A percentile compares a stretch with the other conserved stretches of the same genome.
Conservation (phyloP, 176 grass and related monocot genomes). For the Thinopyrum elongatum region DNA sequence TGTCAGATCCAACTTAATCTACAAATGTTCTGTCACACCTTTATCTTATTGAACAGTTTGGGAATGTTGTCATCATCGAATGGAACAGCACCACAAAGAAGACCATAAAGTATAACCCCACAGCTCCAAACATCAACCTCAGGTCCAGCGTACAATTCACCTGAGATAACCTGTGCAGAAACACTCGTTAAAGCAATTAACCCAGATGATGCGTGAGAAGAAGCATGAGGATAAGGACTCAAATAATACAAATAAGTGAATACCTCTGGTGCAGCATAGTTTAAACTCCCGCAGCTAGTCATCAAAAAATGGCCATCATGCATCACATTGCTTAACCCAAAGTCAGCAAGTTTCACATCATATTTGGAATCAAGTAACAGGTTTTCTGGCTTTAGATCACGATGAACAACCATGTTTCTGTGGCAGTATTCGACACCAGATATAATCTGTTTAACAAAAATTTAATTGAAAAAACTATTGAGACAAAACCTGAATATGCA, state of each 20-base stretch:
- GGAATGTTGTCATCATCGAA: slow-evolving; percentile 95
- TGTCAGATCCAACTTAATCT: neutral
- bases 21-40: slow-evolving; percentile 42
- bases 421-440: slow-evolving; percentile 94
- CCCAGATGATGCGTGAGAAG: neutral
- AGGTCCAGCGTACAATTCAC: slow-evolving; percentile 84
- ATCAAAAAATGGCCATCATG: slow-evolving; percentile 95
- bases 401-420: slow-evolving; percentile 96
- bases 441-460: slow-evolving; percentile 63
- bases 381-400: slow-evolving; percentile 91
- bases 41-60: slow-evolving; percentile 92
- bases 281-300: slow-evolving; percentile 92
- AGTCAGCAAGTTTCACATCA: slow-evolving; percentile 94
- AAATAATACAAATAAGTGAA: slow-evolving; percentile 14
- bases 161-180: slow-evolving; percentile 74
- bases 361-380: slow-evolving; percentile 87
- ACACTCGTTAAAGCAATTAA: slow-evolving; percentile 11
- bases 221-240: slow-evolving; percentile 16
- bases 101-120: slow-evolving; percentile 95
- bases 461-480: neutral
- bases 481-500: neutral
- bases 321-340: slow-evolving; percentile 97
- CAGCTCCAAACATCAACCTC: slow-evolving; percentile 98
- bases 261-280: slow-evolving; percentile 97
- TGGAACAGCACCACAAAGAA: slow-evolving; percentile 91